A percentile compares a stretch with the other conserved stretches of the same genome.
phyloP scores from a whole-genome alignment of 176 grass and related monocot genomes.

The Saccharum spontaneum region DNA sequence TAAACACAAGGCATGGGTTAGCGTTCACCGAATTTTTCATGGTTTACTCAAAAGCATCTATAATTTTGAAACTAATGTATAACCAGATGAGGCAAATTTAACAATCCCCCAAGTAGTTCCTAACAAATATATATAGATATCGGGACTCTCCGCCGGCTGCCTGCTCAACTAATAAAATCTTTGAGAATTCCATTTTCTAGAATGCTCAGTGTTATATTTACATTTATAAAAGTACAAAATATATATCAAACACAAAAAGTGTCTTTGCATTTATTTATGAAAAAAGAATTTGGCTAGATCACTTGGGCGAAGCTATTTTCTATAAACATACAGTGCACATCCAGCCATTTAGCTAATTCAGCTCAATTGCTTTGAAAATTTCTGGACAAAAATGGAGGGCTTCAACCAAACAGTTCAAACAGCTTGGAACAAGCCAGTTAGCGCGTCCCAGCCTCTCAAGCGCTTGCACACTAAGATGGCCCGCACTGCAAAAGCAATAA shows the following conservation, averaged over 20 bases:
- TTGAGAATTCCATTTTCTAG: neutral
- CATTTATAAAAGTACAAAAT: neutral
- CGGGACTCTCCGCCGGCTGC: neutral
- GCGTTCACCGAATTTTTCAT: slow-evolving; percentile 11
- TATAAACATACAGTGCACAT: neutral
- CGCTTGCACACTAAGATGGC: too few relatives aligned
- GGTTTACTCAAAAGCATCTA: slow-evolving; percentile 1
- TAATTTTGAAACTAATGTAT: slow-evolving; percentile 14
- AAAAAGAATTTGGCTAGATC: neutral
- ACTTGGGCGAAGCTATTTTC: neutral
- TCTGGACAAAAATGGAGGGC: too few relatives aligned
- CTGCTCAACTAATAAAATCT: neutral
- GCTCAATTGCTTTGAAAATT: too few relatives aligned
- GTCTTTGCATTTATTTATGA: neutral
- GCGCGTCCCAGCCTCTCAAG: too few relatives aligned
- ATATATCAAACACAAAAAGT: neutral
- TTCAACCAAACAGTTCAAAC: too few relatives aligned
- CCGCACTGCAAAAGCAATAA: too few relatives aligned
- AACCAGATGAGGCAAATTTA: neutral
- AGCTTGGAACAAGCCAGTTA: too few relatives aligned
- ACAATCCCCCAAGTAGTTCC: neutral
- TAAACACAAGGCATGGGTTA: slow-evolving; percentile 31
- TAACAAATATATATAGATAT: neutral
- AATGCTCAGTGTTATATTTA: neutral
- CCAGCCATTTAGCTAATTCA: neutral